phyloP scores from a whole-genome alignment of 2,329 filamentous ascomycete genomes.

The Chaetoscypha palmicola region DNA sequence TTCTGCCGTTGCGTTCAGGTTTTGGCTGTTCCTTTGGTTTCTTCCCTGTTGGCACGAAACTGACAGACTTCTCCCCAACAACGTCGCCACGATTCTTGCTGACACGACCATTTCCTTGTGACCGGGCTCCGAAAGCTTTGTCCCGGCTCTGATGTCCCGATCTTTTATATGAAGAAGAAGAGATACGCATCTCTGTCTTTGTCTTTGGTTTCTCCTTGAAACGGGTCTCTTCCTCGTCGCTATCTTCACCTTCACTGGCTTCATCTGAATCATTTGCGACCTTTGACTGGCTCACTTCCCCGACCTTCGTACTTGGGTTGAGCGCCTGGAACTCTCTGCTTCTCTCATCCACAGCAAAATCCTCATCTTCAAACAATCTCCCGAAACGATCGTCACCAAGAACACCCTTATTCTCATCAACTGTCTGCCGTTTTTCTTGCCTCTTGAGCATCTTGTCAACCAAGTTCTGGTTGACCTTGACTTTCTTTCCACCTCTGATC shows the following conservation, averaged over 20 bases:
- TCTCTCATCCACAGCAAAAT: conserved; percentile 85
- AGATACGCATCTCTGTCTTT: conserved; percentile 54
- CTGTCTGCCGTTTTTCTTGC: conserved; percentile 51
- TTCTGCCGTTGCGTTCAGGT: conserved; percentile 22
- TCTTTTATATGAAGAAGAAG: conserved; percentile 58
- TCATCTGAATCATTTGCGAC: conserved; percentile 31
- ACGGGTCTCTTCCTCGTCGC: conserved; percentile 37
- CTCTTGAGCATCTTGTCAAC: conserved; percentile 67
- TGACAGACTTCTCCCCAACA: conserved; percentile 60
- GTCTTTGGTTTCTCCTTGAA: conserved; percentile 25
- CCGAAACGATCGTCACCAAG: conserved; percentile 83
- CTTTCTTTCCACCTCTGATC: conserved; percentile 91
- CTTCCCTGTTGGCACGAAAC: conserved; percentile 59
- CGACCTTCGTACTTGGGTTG: conserved; percentile 70
- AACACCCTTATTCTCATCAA: conserved; percentile 56
- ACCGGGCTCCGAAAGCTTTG: conserved; percentile 49
- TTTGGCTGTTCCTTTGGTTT: conserved; percentile 38
- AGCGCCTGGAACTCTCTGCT: conserved; percentile 80
- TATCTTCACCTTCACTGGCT: conserved; percentile 39
- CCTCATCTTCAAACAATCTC: conserved; percentile 84
- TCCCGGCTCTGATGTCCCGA: conserved; percentile 47
- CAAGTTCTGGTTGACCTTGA: conserved; percentile 86
- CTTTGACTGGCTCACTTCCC: conserved; percentile 32
- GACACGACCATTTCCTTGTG: conserved; percentile 42
- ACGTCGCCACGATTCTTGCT: conserved; percentile 43